Percentiles rank a stretch among this genome's conserved stretches.
These are phyloP conservation scores for Fusarium sp. DNA, from an alignment of 2,329 filamentous ascomycete species.

Conservation along the genomic window DNA sequence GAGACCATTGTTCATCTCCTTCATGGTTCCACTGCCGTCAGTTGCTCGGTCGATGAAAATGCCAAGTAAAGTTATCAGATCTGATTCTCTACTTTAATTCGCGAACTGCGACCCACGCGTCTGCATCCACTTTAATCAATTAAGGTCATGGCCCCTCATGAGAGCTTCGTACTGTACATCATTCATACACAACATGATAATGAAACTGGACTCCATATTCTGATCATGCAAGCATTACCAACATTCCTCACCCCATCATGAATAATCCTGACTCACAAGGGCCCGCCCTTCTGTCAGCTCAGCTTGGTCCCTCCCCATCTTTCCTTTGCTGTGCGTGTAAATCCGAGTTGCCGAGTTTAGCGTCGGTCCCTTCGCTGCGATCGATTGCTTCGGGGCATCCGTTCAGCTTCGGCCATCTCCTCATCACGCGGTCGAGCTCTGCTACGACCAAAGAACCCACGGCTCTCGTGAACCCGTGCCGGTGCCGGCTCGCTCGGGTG, in stretches of 20 bases:
- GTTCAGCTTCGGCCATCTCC: constrained; percentile 49
- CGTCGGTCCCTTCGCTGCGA: constrained; percentile 43
- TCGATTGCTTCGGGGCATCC: constrained; percentile 36
- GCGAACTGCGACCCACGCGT: constrained; percentile 9
- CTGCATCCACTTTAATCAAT: constrained; percentile 36
- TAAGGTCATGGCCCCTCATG: constrained; percentile 26
- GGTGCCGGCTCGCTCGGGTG: constrained; percentile 49
- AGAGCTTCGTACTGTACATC: constrained; percentile 15
- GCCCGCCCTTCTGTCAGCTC: constrained; percentile 26
- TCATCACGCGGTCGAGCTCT: constrained; percentile 50
- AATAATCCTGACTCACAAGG: constrained; percentile 41
- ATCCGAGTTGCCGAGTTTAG: constrained; percentile 38
- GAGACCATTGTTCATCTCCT: constrained; percentile 9
- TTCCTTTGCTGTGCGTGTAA: constrained; percentile 12
- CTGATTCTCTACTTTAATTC: constrained; percentile 32
- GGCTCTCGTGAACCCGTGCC: constrained; percentile 48
- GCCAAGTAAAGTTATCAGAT: constrained; percentile 51
- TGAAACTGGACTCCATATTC: constrained; percentile 21
- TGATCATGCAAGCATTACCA: constrained; percentile 18
- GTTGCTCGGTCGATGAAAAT: constrained; percentile 44
- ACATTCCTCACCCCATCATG: constrained; percentile 6
- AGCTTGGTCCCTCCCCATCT: constrained; percentile 1
- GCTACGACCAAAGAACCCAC: constrained; percentile 51
- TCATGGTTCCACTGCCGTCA: background rate
- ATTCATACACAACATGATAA: constrained; percentile 35